Conservation (phyloP, 1,139 yeast genomes). For the Geotrichum restrictum region DNA sequence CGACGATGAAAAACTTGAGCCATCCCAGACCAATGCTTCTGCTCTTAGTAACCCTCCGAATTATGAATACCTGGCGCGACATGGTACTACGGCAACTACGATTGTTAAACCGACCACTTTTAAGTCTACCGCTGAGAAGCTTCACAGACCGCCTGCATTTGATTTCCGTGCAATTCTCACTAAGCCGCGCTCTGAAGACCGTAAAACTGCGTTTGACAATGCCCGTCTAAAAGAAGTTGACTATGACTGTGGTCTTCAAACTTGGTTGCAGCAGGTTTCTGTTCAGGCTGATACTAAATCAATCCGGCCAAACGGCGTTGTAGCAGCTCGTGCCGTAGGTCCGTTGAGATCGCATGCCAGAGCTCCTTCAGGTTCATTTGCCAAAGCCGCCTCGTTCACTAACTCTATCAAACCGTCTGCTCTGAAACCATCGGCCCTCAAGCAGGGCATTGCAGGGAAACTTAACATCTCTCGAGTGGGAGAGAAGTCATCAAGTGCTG, state of each 20-base stretch:
- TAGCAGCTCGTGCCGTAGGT: not conserved
- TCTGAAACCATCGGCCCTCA: constrained; percentile 12
- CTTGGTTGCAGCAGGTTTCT: constrained; percentile 34
- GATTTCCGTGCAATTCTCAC: constrained; percentile 37
- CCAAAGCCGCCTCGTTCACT: constrained; percentile 1
- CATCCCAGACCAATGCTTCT: not conserved
- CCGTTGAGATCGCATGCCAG: not conserved
- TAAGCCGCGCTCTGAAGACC: constrained; percentile 30
- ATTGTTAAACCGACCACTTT: not conserved
- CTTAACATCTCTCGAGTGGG: constrained; percentile 35
- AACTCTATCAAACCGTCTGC: constrained; percentile 12
- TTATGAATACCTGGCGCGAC: constrained; percentile 12
- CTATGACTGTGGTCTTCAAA: constrained; percentile 37
- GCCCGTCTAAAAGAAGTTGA: constrained; percentile 34
- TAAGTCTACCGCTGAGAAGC: constrained; percentile 2
- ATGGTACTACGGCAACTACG: constrained; percentile 16
- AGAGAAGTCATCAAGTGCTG: constrained; percentile 36
- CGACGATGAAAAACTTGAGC: not conserved
- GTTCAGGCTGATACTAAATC: not conserved
- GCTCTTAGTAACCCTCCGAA: not conserved
- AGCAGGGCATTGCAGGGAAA: constrained; percentile 18
- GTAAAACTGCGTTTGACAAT: constrained; percentile 31
- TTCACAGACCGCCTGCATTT: constrained; percentile 36
- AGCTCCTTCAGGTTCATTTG: constrained; percentile 7
- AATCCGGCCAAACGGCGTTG: constrained; percentile 2